A percentile compares a stretch with the other conserved stretches of the same genome.
phyloP scores from a whole-genome alignment of 768 basidiomycete species.

The Hemileccinum impolitum region DNA sequence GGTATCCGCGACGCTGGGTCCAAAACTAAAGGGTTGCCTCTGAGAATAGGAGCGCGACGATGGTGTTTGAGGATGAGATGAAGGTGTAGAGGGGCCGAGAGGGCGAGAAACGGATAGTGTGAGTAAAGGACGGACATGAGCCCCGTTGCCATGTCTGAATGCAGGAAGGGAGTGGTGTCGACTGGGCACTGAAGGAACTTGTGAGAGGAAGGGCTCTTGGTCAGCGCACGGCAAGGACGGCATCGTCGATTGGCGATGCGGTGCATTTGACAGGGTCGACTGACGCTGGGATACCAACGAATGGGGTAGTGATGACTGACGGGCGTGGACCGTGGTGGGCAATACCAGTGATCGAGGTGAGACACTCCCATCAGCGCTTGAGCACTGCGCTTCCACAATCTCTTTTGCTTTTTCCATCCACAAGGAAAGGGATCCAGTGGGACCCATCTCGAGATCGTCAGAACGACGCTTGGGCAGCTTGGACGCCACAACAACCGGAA shows the following conservation, averaged over 20 bases:
- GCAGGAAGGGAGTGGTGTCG: slow-evolving; percentile 26
- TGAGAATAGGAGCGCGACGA: slow-evolving; percentile 2
- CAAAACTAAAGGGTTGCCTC: background rate
- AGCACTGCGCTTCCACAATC: background rate
- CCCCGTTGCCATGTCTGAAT: slow-evolving; percentile 5
- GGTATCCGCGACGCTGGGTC: background rate
- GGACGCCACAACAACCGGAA: slow-evolving; percentile 17
- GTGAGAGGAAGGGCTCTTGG: background rate
- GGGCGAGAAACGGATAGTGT: slow-evolving; percentile 4
- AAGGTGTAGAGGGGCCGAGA: background rate
- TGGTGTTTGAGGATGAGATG: slow-evolving; percentile 5
- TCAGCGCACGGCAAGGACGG: background rate
- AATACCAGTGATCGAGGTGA: slow-evolving; percentile 5
- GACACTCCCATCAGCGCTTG: background rate
- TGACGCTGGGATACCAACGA: background rate
- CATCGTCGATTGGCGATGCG: slow-evolving; percentile 13
- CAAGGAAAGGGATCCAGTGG: slow-evolving; percentile 2
- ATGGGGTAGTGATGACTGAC: slow-evolving; percentile 2
- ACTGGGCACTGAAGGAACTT: background rate
- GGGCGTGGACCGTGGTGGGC: slow-evolving; percentile 10
- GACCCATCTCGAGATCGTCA: slow-evolving; percentile 20
- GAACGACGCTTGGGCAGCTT: background rate
- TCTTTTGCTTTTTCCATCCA: slow-evolving; percentile 7
- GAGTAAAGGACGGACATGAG: slow-evolving; percentile 1
- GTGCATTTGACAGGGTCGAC: background rate